Conservation (phyloP, 768 basidiomycete genomes). For the Boletus barrowsii region DNA sequence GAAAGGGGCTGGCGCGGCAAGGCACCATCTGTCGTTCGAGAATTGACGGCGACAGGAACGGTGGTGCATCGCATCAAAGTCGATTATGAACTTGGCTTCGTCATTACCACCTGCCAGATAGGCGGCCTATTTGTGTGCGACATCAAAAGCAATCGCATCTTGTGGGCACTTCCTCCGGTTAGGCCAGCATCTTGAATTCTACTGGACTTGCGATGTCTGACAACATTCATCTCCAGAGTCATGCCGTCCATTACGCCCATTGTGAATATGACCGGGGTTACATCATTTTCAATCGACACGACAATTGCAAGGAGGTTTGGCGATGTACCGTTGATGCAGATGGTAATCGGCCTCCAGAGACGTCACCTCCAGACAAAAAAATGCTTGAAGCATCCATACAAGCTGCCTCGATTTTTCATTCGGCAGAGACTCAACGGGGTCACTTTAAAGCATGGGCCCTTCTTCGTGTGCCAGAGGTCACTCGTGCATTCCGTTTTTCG, state of each 20-base stretch:
- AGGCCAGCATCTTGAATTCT: conserved; percentile 14
- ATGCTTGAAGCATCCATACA: conserved; percentile 21
- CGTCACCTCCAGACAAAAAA: conserved; percentile 34
- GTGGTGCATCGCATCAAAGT: conserved; percentile 73
- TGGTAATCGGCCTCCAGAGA: conserved; percentile 14
- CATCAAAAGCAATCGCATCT: conserved; percentile 40
- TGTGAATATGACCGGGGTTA: conserved; percentile 73
- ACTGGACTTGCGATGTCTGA: background rate
- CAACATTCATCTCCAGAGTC: conserved; percentile 2
- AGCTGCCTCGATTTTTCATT: conserved; percentile 16
- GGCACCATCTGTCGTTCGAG: conserved; percentile 38
- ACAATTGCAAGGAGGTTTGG: conserved; percentile 70
- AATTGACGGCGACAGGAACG: conserved; percentile 33
- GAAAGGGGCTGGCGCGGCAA: conserved; percentile 55
- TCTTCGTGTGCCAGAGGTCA: conserved; percentile 43
- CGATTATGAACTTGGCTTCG: conserved; percentile 57
- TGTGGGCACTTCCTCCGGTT: conserved; percentile 67
- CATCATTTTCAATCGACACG: conserved; percentile 62
- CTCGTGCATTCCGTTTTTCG: conserved; percentile 60
- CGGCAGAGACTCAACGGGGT: conserved; percentile 33
- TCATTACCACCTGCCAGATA: conserved; percentile 52
- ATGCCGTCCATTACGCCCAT: conserved; percentile 47
- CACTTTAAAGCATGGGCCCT: conserved; percentile 65
- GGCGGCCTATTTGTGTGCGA: conserved; percentile 64
- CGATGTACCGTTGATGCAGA: conserved; percentile 39